These are phyloP conservation scores for Nothophytophthora sp. DNA, from an alignment of 352 stramenopile species.

Conservation along the genomic window DNA sequence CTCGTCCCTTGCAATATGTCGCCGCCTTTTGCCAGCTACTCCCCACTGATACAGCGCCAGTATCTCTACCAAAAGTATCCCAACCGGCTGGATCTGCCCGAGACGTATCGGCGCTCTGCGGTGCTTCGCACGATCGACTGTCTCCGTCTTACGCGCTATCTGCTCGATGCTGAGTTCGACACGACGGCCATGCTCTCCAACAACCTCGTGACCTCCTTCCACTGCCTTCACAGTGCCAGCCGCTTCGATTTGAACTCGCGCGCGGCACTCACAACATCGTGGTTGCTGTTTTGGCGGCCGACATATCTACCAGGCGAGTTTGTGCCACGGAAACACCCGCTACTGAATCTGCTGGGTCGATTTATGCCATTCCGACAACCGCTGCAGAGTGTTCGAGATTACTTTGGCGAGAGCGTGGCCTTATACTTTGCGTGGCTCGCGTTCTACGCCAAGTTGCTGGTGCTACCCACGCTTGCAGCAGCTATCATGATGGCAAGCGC, in stretches of 20 bases:
- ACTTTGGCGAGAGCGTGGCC: constrained; percentile 87
- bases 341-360: constrained; percentile 39
- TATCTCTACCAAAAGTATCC: constrained; percentile 71
- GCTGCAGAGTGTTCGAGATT: constrained; percentile 73
- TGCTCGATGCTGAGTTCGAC: constrained; percentile 58
- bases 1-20: constrained; percentile 26
- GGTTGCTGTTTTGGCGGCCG: constrained; percentile 64
- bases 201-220: constrained; percentile 29
- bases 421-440: constrained; percentile 92
- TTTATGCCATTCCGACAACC: constrained; percentile 68
- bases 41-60: constrained; percentile 46
- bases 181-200: constrained; percentile 26
- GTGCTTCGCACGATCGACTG: constrained; percentile 67
- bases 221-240: constrained; percentile 59
- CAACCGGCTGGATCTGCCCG: constrained; percentile 45
- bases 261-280: constrained; percentile 34
- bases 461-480: constrained; percentile 41
- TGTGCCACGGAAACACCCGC: constrained; percentile 36
- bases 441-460: constrained; percentile 80
- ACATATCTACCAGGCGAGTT: constrained; percentile 37
- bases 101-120: constrained; percentile 39
- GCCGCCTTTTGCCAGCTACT: constrained; percentile 43
- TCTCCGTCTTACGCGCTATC: constrained; percentile 40
- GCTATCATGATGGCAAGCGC: constrained; percentile 24
- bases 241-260: constrained; percentile 47